Percentiles rank a stretch among this genome's conserved stretches.
Evolutionary conservation across 2,329 filamentous ascomycete species (phyloP).

Genomic region (Stagonosporopsis vannaccii): DNA sequence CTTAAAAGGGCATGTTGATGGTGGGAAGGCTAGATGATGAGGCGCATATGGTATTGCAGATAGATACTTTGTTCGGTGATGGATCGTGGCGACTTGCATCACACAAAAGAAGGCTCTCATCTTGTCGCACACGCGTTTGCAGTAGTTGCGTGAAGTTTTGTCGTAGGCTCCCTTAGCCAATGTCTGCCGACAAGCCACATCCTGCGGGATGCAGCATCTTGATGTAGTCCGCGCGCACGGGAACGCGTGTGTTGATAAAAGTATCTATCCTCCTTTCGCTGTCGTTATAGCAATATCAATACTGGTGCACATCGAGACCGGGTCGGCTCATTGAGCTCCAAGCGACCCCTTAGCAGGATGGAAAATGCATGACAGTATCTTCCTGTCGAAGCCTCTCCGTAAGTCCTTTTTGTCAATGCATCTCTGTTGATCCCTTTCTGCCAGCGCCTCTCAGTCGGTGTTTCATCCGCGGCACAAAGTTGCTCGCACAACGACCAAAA

Average conservation of each 20-base stretch:
- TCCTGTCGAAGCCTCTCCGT: background rate
- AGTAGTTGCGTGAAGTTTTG: background rate
- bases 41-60: constrained; percentile 9
- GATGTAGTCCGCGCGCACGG: no score
- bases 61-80: constrained; percentile 4
- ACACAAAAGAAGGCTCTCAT: background rate
- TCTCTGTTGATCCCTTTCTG: background rate
- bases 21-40: constrained; percentile 1
- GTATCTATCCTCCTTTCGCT: background rate
- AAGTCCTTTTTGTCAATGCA: background rate
- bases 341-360: no score
- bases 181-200: background rate
- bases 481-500: background rate
- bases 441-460: no score
- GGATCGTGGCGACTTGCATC: background rate
- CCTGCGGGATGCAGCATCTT: background rate
- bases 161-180: background rate
- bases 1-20: constrained; percentile 10
- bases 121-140: background rate
- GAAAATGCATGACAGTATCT: no score
- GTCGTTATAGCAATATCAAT: background rate
- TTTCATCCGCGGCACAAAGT: background rate
- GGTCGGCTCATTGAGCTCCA: no score
- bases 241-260: no score
- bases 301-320: background rate